A percentile compares a stretch with the other conserved stretches of the same genome.
Evolutionary conservation across 2,329 filamentous ascomycete species (phyloP).

Genomic region (Cladorrhinum sp.): DNA sequence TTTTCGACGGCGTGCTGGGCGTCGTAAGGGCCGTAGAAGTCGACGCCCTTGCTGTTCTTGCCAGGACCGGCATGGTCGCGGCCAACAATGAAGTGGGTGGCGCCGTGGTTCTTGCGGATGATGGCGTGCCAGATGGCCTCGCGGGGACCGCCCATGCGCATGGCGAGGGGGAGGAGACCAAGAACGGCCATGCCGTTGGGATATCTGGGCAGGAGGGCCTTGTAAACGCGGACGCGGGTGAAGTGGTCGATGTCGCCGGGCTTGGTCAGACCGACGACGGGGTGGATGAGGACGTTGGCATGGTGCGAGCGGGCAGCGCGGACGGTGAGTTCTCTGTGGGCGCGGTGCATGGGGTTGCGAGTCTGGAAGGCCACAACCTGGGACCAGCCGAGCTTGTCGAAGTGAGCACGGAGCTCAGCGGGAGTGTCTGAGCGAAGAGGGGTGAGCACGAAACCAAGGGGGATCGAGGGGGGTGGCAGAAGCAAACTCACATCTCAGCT

Average conservation of each 20-base stretch:
- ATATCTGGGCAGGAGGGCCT: conserved; percentile 92
- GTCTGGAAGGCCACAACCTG: conserved; percentile 99
- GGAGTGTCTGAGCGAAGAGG: conserved; percentile 65
- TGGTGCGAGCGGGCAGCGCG: conserved; percentile 92
- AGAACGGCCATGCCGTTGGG: conserved; percentile 99
- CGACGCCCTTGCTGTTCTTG: conserved; percentile 94
- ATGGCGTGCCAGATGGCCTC: conserved; percentile 99
- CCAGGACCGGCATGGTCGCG: conserved; percentile 97
- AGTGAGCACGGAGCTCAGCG: conserved; percentile 90
- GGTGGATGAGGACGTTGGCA: conserved; percentile 98
- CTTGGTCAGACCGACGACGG: conserved; percentile 97
- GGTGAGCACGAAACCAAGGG: background rate
- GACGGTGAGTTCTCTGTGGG: conserved; percentile 95
- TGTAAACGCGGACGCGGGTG: conserved; percentile 97
- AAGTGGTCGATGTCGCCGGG: conserved; percentile 99
- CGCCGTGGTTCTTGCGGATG: conserved; percentile 99
- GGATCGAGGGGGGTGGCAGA: background rate
- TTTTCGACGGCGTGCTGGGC: conserved; percentile 95
- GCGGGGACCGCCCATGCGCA: conserved; percentile 98
- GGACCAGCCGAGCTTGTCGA: conserved; percentile 99
- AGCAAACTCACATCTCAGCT: conserved; percentile 71
- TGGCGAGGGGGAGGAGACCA: conserved; percentile 89
- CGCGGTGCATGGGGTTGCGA: conserved; percentile 98
- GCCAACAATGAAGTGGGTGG: conserved; percentile 98
- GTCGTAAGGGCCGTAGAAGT: conserved; percentile 98